phyloP scores from a whole-genome alignment of 108 stramenopile species.

The Heterococcus sp. region DNA sequence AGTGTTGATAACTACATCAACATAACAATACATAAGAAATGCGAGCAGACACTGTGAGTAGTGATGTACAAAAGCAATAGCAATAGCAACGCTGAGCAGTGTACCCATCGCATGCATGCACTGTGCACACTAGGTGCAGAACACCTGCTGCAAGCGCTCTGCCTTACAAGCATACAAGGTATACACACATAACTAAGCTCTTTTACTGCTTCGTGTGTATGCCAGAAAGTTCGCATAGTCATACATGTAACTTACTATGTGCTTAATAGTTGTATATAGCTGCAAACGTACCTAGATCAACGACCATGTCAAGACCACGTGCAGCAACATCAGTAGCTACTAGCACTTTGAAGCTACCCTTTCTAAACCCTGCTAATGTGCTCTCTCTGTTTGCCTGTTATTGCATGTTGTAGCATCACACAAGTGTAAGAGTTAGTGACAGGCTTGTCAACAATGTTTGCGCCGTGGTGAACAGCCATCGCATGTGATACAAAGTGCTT shows the following conservation, averaged over 20 bases:
- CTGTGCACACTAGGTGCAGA: no score
- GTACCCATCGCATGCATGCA: not conserved
- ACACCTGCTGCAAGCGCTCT: no score
- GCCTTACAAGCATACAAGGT: no score
- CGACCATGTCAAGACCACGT: slow-evolving; percentile 95
- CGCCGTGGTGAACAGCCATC: no score
- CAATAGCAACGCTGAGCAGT: not conserved
- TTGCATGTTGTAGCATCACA: no score
- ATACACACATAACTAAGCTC: not conserved
- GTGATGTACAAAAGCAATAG: not conserved
- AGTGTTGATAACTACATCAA: slow-evolving; percentile 89
- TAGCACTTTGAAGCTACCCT: slow-evolving; percentile 65
- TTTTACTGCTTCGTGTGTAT: slow-evolving; percentile 65
- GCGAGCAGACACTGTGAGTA: not conserved
- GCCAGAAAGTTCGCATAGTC: slow-evolving; percentile 83
- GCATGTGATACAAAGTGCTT: no score
- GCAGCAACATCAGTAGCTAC: slow-evolving; percentile 99
- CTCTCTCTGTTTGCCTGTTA: slow-evolving; percentile 31
- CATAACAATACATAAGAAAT: slow-evolving; percentile 65
- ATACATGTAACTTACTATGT: no score
- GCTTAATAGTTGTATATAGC: no score
- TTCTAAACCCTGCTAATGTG: slow-evolving; percentile 27
- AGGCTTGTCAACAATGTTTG: no score
- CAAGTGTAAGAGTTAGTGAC: no score
- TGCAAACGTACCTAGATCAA: no score